Evolutionary conservation across 352 stramenopile species (phyloP), one percentile per base, ranked within the genome.

Genomic region (Phytophthora multivora): DNA sequence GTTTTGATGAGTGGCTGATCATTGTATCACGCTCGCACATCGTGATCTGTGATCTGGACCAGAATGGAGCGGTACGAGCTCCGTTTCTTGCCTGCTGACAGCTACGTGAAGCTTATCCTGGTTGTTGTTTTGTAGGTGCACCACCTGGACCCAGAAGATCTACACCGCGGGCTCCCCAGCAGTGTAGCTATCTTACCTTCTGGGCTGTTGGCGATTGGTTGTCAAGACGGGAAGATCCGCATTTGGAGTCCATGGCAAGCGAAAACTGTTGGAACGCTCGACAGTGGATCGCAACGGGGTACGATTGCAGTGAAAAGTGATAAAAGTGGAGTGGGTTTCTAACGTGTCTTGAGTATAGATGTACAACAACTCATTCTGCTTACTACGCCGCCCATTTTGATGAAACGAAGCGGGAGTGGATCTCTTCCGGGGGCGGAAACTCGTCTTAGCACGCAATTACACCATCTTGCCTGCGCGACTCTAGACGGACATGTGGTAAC

Each of bases 1-100:
- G 78, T 55, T 92, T 89, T 51, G 83, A 93, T 5, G 83, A 92
- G 45, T 91, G 73, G 75, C 59, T 93, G 12, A 61, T 93, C 39
- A 73, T 93, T 13, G 55, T 91, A 19, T 73, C 79, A 0, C 47
- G 71, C 1, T 79, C 79, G 5, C 63, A 89, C n/a, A 79, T 93
- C 21, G 63, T 88, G n/a, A 63, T 91, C 45, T 89, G 73, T 36
- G 83, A 93, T 41, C 65, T 93, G 13, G 87, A 90, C 45, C 79
- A 90, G n/a, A 81, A 77, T 18, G 67, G 70, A 28, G 58, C 63
- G 40, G 79, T 92, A 41, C 39, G 63, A 70, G 3, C 8, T 45
- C 1, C 40, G 8, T 19, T 7, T 26, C 6, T 46, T 16, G 26
- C 11, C 15, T 42, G 35, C 9, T 45, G 11, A n/a, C 6, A 45